phyloP scores from a whole-genome alignment of 2,329 filamentous ascomycete genomes.

The Dothistroma septosporum region DNA sequence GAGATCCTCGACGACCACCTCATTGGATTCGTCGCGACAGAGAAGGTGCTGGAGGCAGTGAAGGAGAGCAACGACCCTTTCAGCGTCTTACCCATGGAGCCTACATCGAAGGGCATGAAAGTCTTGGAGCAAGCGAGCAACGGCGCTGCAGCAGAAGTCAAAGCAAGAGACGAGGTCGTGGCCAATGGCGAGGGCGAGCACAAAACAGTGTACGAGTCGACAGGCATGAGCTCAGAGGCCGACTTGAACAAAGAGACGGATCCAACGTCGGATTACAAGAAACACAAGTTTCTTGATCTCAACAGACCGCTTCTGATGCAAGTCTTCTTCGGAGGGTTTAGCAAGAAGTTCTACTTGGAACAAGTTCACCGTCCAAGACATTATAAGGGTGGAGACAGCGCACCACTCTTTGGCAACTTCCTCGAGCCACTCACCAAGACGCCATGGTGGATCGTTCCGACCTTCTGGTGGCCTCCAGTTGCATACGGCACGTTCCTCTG shows the following conservation, averaged over 20 bases:
- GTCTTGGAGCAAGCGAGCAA: conserved; percentile 49
- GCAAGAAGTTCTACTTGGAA: conserved; percentile 92
- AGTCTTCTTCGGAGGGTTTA: conserved; percentile 82
- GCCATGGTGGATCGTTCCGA: conserved; percentile 86
- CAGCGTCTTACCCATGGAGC: conserved; percentile 52
- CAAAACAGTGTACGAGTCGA: conserved; percentile 54
- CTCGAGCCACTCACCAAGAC: conserved; percentile 96
- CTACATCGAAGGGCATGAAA: conserved; percentile 45
- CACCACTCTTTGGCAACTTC: conserved; percentile 95
- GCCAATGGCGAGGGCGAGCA: conserved; percentile 19
- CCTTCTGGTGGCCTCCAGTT: conserved; percentile 78
- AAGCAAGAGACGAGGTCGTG: conserved; percentile 38
- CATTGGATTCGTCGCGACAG: conserved; percentile 70
- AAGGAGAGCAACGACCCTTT: conserved; percentile 46
- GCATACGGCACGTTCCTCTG: conserved; percentile 67
- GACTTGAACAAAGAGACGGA: conserved; percentile 88
- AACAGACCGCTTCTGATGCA: conserved; percentile 79
- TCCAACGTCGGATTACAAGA: conserved; percentile 68
- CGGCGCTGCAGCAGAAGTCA: conserved; percentile 39
- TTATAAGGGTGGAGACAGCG: conserved; percentile 88
- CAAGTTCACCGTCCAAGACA: conserved; percentile 94
- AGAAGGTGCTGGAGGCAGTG: conserved; percentile 52
- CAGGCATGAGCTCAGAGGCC: conserved; percentile 84
- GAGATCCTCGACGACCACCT: conserved; percentile 86
- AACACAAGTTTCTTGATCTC: conserved; percentile 90